phyloP scores from a whole-genome alignment of 2,329 filamentous ascomycete genomes.

The Paecilomyces formosus region DNA sequence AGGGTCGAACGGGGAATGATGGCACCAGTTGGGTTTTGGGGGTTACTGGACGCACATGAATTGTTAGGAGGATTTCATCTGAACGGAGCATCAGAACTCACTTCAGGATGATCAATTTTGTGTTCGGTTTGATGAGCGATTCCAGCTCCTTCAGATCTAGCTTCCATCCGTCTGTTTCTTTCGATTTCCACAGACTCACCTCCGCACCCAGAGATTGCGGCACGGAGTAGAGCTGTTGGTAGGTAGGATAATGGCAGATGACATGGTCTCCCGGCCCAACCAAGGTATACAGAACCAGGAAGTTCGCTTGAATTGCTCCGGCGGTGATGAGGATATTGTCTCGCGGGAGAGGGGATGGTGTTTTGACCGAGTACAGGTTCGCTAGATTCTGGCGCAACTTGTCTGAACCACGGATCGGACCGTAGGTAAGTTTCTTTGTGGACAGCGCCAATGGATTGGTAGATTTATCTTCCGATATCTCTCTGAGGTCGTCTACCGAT shows the following conservation, averaged over 20 bases:
- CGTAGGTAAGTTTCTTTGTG: constrained; percentile 61
- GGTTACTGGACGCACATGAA: constrained; percentile 49
- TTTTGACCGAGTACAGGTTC: constrained; percentile 54
- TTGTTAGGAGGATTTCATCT: not conserved
- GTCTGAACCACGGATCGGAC: constrained; percentile 61
- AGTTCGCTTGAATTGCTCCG: constrained; percentile 80
- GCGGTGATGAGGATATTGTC: constrained; percentile 69
- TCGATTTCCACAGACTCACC: constrained; percentile 68
- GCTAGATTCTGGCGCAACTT: constrained; percentile 59
- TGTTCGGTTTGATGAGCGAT: constrained; percentile 46
- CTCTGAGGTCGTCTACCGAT: constrained; percentile 46
- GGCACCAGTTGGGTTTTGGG: constrained; percentile 74
- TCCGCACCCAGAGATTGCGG: constrained; percentile 68
- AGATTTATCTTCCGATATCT: constrained; percentile 47
- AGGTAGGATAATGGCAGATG: constrained; percentile 79
- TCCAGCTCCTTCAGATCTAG: constrained; percentile 61
- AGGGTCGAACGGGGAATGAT: constrained; percentile 58
- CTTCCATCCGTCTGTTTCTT: constrained; percentile 56
- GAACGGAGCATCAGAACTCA: constrained; percentile 7
- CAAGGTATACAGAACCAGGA: constrained; percentile 66
- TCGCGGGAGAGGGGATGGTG: constrained; percentile 37
- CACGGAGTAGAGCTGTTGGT: constrained; percentile 74
- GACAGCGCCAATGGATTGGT: constrained; percentile 41
- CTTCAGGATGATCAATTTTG: constrained; percentile 57
- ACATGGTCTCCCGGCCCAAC: constrained; percentile 71